Evolutionary conservation across 2,329 filamentous ascomycete genomes (phyloP), one percentile per base, ranked within the genome.

Genomic region (Fusarium ambrosium): DNA sequence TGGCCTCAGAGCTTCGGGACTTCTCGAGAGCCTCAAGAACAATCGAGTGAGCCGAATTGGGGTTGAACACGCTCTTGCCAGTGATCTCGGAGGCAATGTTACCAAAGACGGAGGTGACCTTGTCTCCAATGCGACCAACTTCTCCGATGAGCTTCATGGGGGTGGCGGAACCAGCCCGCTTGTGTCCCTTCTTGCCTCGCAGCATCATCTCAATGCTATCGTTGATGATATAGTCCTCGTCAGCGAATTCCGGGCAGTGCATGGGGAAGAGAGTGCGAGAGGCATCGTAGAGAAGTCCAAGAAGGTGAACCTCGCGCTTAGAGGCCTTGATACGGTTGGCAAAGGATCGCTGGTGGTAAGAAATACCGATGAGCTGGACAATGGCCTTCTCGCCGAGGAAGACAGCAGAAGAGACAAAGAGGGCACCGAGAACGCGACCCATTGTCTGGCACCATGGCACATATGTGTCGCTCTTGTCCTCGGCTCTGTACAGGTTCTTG

Each of bases 21-120:
- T 95, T 96, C 83, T 98, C 95, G 36, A 98, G 87, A 10, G 96
- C 97, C 81, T 97, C 92, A 14, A 97, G 88, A 6, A 98, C 95
- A 59, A 98, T 91, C 0, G 95, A 97, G 81, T 98, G 95, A 1
- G 95, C 92, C 6, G 95, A 94, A 79, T 94, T 96, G 16, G 95
- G 93, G 83, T 98, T 98, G 86, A 98, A 97, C 24, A 98, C 93
- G 79, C 98, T 92, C 85, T 97, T 97, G 75, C 97, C 97, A 0
- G 97, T 98, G 70, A 99, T 95, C 79, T 98, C 97, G 3, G 94
- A 94, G 2, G 97, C 96, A 61, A 98, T 91, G 79, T 97, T 97
- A 27, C 97, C 97, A 82, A 98, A 97, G 0, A 93, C 94, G 2
- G 95, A 95, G 0, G 95, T 98, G 71, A 98, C 91, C 84, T 98